These are phyloP conservation scores for Geotrichum ghanense DNA, from an alignment of 805 yeast genomes.

Conservation along the genomic window DNA sequence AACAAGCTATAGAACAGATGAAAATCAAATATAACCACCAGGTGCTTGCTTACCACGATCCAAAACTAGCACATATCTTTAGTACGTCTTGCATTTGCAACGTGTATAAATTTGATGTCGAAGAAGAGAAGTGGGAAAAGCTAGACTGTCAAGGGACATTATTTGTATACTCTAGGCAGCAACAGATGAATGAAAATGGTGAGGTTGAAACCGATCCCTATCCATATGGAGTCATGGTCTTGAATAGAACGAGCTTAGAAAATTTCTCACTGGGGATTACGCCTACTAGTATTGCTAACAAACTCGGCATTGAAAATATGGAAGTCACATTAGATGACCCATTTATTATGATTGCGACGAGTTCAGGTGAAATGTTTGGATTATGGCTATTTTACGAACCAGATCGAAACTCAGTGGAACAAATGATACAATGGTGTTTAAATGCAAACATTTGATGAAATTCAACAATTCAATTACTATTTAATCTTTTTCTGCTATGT, in stretches of 20 bases:
- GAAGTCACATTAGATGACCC: slow-evolving; percentile 25
- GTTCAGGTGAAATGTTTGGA: slow-evolving; percentile 26
- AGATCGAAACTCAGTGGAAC: slow-evolving; percentile 21
- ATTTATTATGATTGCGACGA: slow-evolving; percentile 26
- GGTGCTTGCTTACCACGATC: slow-evolving; percentile 28
- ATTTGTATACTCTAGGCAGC: slow-evolving; percentile 27
- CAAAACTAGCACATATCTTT: slow-evolving; percentile 24
- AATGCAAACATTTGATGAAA: not conserved
- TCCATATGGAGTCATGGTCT: slow-evolving; percentile 28
- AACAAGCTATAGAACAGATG: not conserved
- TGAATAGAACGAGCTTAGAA: slow-evolving; percentile 23
- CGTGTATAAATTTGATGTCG: slow-evolving; percentile 27
- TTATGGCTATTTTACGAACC: slow-evolving; percentile 27
- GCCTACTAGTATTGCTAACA: slow-evolving; percentile 17
- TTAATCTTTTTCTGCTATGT: not conserved
- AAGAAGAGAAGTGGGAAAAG: slow-evolving; percentile 28
- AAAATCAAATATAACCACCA: slow-evolving; percentile 20
- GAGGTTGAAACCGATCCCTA: slow-evolving; percentile 7
- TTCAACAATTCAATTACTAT: not conserved
- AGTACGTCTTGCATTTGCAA: slow-evolving; percentile 30
- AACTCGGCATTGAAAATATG: slow-evolving; percentile 18
- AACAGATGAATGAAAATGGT: slow-evolving; percentile 7
- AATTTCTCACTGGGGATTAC: slow-evolving; percentile 27
- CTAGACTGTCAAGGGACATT: slow-evolving; percentile 28
- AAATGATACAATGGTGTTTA: slow-evolving; percentile 24